These are phyloP conservation scores for Hypoxylon sp. DNA, from an alignment of 2,329 filamentous ascomycete species.

Conservation along the genomic window DNA sequence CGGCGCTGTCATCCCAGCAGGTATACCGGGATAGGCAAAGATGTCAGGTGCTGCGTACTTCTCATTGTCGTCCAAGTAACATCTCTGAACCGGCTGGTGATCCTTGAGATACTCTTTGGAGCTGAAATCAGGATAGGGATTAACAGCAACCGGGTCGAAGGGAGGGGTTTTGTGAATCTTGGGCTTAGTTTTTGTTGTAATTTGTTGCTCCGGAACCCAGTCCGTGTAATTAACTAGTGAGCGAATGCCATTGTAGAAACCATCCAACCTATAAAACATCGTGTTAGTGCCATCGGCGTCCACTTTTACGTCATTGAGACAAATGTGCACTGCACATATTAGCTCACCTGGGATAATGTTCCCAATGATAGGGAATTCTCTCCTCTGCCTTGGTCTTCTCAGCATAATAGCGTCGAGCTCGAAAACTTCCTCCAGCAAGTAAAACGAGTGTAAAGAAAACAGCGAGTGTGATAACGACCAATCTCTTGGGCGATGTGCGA, in stretches of 20 bases:
- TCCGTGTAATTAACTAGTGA: conserved; percentile 50
- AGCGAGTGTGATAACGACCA: conserved; percentile 43
- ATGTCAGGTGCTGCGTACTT: conserved; percentile 53
- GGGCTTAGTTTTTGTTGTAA: conserved; percentile 39
- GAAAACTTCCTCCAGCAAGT: conserved; percentile 42
- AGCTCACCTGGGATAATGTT: conserved; percentile 48
- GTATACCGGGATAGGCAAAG: conserved; percentile 71
- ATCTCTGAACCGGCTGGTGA: conserved; percentile 54
- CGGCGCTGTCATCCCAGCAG: conserved; percentile 74
- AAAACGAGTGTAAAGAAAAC: conserved; percentile 45
- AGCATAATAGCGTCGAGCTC: conserved; percentile 40
- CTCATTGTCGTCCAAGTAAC: conserved; percentile 66
- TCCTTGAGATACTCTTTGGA: conserved; percentile 50
- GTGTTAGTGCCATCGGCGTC: conserved; percentile 27
- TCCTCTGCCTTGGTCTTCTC: conserved; percentile 33
- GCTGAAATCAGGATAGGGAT: conserved; percentile 51
- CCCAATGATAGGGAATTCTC: conserved; percentile 50
- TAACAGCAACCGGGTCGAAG: conserved; percentile 49
- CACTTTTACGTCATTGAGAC: conserved; percentile 12
- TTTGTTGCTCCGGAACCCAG: conserved; percentile 52
- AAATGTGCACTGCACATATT: conserved; percentile 5
- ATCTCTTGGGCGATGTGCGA: conserved; percentile 48
- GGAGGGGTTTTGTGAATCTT: conserved; percentile 46
- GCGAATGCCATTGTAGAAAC: conserved; percentile 51
- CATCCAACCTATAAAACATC: conserved; percentile 43